Evolutionary conservation across 1,284 basidiomycete species (phyloP), one percentile per base, ranked within the genome.

Genomic region (Cystobasidiaceae sp.): DNA sequence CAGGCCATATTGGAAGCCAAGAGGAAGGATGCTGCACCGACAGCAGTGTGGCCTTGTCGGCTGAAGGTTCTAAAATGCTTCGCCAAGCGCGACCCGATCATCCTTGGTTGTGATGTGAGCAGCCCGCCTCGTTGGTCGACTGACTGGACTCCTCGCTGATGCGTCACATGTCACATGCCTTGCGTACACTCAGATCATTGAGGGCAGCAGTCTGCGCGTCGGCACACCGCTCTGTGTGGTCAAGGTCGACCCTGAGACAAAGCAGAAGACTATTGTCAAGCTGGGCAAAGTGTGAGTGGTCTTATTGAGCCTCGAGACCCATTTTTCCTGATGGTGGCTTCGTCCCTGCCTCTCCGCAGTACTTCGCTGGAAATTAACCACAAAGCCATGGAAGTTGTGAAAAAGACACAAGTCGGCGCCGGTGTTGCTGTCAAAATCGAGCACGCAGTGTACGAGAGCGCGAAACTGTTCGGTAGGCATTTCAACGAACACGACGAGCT

Each of bases 361-460:
- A 93, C 93, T 0, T 93, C 90, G 2, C 79, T 97, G 72, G 93
- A 97, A 77, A 94, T 97, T 75, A 97, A 97, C 69, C 73, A 76
- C 73, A 75, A 70, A 75, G 56, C 76, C 15, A 74, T 76, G 33
- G 76, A 93, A 82, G 81, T 94, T 27, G 85, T 98, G 71, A 96
- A 94, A 80, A 92, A 90, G 78, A 83, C 86, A 17, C 92, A 97
- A 76, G 87, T 90, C 27, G 94, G 93, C 74, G 94, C 84, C 67
- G 94, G 94, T 77, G 94, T 97, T 19, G 96, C 96, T 0, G 90
- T 98, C 75, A 97, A 97, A 82, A 97, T 98, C 70, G 96, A 99
- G 77, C 89, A 96, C 75, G 93, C 93, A 0, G 87, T 93, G 4
- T 93, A 98, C 78, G 90, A 97, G 78, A 89, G 89, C 39, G 86